Base-by-base conservation (phyloP, 768 basidiomycete genomes). In the Phaffia tasmanica region DNA sequence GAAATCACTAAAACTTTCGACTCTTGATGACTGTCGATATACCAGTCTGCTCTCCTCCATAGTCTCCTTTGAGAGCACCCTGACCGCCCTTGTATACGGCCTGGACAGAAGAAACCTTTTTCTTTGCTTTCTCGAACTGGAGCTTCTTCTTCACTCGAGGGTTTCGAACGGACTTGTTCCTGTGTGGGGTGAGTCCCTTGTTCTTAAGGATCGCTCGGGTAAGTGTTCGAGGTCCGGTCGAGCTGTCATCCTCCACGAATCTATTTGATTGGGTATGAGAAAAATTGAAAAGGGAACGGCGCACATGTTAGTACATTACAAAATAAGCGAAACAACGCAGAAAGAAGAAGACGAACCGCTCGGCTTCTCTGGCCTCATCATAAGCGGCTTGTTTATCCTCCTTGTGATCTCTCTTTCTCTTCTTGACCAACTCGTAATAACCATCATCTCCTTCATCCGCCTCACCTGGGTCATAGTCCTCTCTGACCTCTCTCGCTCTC, bases 61-160 rank as follows among this genome's bases (percentile, higher is more conserved):
- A 98, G 70, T 79, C 80, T n/a, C 83, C 82, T 18, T 83, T 85
- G 53, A 81, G 80, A 65, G 83, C 83, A 18, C 81, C 71, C 69
- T 77, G 82, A 49, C 92, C 92, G 63, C 91, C 90, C 75, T 87
- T 93, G 83, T 84, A 98, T n/a, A 92, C 81, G 21, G 92, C 85
- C 76, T 89, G 87, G 77, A 92, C 90, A 27, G 88, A 91, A 32
- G 86, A 78, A 18, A 97, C 79, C 78, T 86, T 90, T 79, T 88
- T 91, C 81, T 94, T 89, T 70, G 93, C 94, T 78, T 95, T 87
- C 73, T 93, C 93, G 80, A 86, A 98, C 50, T 75, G 86, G 77
- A 86, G 82, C 46, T 90, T 83, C 77, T 99, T 99, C 83, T 97
- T 98, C 77, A 98, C 92, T 69, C 95, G 85, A 51, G 94, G 93